Evolutionary conservation across 495 filamentous ascomycete species (phyloP), one percentile per base, ranked within the genome.

Genomic region (Podospora didyma): DNA sequence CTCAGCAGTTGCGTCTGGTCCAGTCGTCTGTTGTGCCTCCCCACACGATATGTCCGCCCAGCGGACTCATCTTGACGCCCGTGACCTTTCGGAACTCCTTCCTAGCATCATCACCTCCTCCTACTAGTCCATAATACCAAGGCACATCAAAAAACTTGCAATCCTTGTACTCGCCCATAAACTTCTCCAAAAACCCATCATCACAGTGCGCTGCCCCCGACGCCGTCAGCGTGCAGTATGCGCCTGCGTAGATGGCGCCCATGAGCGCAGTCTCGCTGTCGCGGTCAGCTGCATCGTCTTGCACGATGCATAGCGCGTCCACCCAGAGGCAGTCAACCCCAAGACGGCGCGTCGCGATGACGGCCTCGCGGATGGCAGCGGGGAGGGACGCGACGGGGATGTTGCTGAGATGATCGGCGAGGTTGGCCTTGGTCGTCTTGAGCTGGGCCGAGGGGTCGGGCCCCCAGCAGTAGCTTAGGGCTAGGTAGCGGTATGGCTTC

Each of bases 391-490:
- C 24, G 12, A 31, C 16, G 12, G 34, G 34, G 34, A 35, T 35
- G 34, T 35, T 35, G 34, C 34, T 35, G 34, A 35, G 34, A 35
- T 35, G 34, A 35, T 35, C 34, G 34, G 34, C 7, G 34, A 51
- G 49, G 20, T 51, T 51, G 7, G 49, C 49, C 49, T 51, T 51
- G 49, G 49, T 51, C 12, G 49, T 51, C 16, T 22, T 51, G 49
- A 9, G 28, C 49, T 31, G 49, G 16, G 49, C 24, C 31, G 49
- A 14, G 14, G 49, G 49, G 21, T 51, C 28, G 34, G 34, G 34
- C 23, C 49, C 49, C 49, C 49, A 52, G 49, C 49, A 34, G 34
- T 52, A 52, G 35, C 49, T 52, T 12, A 52, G 49, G 37, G 37
- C 37, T 6, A 41, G 3, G 37, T 41, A 41, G 37, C 37, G 37